These are phyloP conservation scores for Alternaria ventricosa DNA, from an alignment of 2,329 filamentous ascomycete genomes.

Conservation along the genomic window DNA sequence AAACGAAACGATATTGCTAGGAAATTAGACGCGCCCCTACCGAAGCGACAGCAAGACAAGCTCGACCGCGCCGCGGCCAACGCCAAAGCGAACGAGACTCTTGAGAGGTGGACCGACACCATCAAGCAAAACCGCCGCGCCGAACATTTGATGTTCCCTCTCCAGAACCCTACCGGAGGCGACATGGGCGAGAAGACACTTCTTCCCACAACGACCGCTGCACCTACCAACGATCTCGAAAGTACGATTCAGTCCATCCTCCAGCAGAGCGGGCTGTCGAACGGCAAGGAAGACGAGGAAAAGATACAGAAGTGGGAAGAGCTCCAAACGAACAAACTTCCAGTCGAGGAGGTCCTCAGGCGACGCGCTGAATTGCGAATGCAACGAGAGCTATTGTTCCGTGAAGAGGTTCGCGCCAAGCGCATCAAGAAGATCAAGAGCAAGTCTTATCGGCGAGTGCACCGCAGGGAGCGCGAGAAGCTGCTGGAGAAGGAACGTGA, in stretches of 20 bases:
- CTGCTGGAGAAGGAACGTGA: conserved; percentile 64
- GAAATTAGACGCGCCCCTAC: conserved; percentile 82
- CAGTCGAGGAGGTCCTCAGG: conserved; percentile 74
- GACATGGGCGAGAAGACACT: conserved; percentile 70
- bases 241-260: conserved; percentile 86
- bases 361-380: conserved; percentile 76
- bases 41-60: conserved; percentile 84
- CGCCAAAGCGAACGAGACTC: conserved; percentile 87
- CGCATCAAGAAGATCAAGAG: conserved; percentile 99
- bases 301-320: conserved; percentile 73
- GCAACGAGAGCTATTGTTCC: conserved; percentile 82
- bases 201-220: conserved; percentile 62
- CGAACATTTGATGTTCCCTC: conserved; percentile 87
- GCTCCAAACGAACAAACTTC: conserved; percentile 73
- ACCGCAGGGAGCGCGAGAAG: conserved; percentile 77
- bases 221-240: conserved; percentile 81
- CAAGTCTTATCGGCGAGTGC: conserved; percentile 90
- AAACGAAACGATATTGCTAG: conserved; percentile 63
- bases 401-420: conserved; percentile 86
- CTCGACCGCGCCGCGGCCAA: conserved; percentile 84
- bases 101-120: conserved; percentile 91
- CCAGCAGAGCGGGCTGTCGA: conserved; percentile 80
- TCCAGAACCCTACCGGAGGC: conserved; percentile 73
- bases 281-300: conserved; percentile 66
- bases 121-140: conserved; percentile 92